Evolutionary conservation across 2,329 filamentous ascomycete genomes (phyloP), one percentile per base, ranked within the genome.

Genomic region (Didymosphaeria variabile): DNA sequence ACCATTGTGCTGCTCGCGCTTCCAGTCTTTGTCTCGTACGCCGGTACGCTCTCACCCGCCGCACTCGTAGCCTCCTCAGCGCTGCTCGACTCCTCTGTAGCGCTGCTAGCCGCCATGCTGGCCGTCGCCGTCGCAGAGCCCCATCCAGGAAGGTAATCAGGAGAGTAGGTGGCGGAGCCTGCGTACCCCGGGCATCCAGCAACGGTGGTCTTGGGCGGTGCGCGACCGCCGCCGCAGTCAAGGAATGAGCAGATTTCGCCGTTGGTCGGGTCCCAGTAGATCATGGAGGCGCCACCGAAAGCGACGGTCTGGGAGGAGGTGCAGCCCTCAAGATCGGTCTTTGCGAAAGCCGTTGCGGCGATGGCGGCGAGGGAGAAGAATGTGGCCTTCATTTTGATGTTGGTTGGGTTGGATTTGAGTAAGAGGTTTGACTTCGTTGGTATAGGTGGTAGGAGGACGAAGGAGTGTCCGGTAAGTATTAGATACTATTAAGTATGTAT

Each of bases 221-320:
- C 89, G 49, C 85, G 83, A 58, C 88, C 89, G 65, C 89, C 89
- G 60, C 89, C 88, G 77, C 89, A 91, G 83, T 91, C 88, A 67
- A 88, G 82, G 63, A 86, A 72, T 12, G 81, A 80, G 82, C 89
- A 91, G 72, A 90, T 80, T 79, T 90, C 88, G 72, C 88, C 87
- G 19, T 84, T 87, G 66, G 79, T 87, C 1, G 87, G 88, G 56
- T 89, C 84, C 75, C 87, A 90, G 81, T 82, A 90, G 69, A 87
- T 76, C 50, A 83, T 62, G 58, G 81, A 84, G 46, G 81, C 81
- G 67, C 82, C 84, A 61, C 77, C 73, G 50, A 71, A 84, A 38
- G 81, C 80, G 68, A 82, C 84, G 60, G 77, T 72, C 46, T 72
- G 51, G 57, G 76, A 75, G 42, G 74, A 76, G 62, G 85, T 85